phyloP scores from a whole-genome alignment of 495 filamentous ascomycete species.

The Penicillium daleae region DNA sequence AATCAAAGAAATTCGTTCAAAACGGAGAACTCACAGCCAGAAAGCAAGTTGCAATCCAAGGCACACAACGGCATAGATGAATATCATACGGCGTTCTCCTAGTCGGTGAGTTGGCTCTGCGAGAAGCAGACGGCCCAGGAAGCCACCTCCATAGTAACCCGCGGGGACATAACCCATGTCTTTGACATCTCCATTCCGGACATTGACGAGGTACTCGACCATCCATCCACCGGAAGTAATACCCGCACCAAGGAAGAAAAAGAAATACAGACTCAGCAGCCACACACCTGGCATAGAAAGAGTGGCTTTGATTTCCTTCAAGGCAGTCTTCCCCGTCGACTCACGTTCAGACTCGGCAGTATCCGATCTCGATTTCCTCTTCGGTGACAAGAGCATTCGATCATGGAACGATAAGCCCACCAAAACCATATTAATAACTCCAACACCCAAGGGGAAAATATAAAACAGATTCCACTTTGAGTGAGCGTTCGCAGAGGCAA shows the following conservation, averaged over 20 bases:
- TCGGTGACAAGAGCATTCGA: background rate
- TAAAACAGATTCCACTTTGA: background rate
- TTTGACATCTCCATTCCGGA: background rate
- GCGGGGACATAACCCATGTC: background rate
- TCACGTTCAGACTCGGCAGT: background rate
- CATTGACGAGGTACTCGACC: background rate
- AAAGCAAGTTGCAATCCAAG: background rate
- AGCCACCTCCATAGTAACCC: background rate
- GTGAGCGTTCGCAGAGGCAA: background rate
- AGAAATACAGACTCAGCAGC: background rate
- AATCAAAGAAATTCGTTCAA: background rate
- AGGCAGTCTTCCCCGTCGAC: background rate
- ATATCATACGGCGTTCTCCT: background rate
- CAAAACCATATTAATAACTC: background rate
- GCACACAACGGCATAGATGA: background rate
- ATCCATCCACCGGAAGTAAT: background rate
- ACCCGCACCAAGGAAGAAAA: background rate
- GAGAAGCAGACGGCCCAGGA: background rate
- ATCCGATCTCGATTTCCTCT: background rate
- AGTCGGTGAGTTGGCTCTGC: background rate
- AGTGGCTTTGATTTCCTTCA: background rate
- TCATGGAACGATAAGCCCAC: background rate
- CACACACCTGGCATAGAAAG: background rate
- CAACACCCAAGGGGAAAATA: background rate
- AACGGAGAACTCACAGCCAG: background rate